These are phyloP conservation scores for Akebia trifoliata DNA, from an alignment of 164 flowering plant species.

Conservation along the genomic window DNA sequence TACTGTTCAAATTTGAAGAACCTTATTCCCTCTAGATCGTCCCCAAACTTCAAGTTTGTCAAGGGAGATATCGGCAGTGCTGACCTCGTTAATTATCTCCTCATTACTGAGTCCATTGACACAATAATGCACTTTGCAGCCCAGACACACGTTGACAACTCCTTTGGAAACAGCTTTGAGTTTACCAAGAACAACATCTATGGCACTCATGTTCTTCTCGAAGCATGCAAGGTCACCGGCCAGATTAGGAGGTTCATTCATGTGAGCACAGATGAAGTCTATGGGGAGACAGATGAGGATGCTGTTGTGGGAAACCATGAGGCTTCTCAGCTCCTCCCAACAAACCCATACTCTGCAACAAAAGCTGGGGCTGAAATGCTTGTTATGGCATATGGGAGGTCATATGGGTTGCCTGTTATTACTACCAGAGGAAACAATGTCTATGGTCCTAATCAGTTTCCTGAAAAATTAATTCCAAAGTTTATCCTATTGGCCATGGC, in stretches of 20 bases:
- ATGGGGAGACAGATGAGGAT: conserved; percentile 14
- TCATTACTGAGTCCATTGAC: conserved; percentile 11
- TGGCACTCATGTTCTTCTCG: conserved; percentile 14
- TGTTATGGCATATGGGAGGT: conserved; percentile 16
- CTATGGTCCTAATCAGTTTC: conserved; percentile 14
- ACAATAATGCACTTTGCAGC: conserved; percentile 16
- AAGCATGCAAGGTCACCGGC: conserved; percentile 13
- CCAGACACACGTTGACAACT: conserved; percentile 13
- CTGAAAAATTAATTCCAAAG: conserved; percentile 11
- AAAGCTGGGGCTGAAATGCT: conserved; percentile 13
- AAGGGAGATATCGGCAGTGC: conserved; percentile 15
- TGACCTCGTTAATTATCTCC: conserved; percentile 10
- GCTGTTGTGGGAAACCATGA: conserved; percentile 14
- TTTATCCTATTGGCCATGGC: conserved; percentile 11
- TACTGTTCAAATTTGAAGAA: conserved; percentile 16
- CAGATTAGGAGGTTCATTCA: conserved; percentile 11
- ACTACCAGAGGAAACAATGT: conserved; percentile 15
- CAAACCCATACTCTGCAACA: conserved; percentile 13
- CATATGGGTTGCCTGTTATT: conserved; percentile 13
- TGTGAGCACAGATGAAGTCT: conserved; percentile 12
- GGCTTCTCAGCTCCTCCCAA: conserved; percentile 16
- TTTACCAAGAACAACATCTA: conserved; percentile 14
- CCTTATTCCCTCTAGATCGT: conserved; percentile 8
- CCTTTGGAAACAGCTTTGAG: conserved; percentile 16
- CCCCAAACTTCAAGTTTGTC: conserved; percentile 12